These are phyloP conservation scores for Cutaneotrichosporon daszewskae DNA, from an alignment of 1,284 basidiomycete genomes.

Conservation along the genomic window DNA sequence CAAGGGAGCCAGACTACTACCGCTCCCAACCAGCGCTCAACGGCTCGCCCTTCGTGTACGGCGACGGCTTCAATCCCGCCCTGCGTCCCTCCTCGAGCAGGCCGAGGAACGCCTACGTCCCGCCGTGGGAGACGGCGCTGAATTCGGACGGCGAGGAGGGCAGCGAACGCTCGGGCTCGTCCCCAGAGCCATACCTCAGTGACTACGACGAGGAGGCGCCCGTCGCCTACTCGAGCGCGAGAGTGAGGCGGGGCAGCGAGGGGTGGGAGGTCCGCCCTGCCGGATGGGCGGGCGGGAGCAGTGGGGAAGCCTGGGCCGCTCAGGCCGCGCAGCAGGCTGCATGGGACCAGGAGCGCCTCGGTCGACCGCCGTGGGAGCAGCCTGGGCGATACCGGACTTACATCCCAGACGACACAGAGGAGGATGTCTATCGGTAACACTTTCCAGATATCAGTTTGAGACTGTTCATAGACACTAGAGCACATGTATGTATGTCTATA, in stretches of 20 bases:
- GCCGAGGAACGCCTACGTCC: slow-evolving; percentile 39
- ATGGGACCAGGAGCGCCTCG: not conserved
- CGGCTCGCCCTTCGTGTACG: slow-evolving; percentile 75
- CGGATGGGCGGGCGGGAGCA: too few species aligned
- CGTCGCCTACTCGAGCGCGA: slow-evolving; percentile 12
- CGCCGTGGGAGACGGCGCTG: slow-evolving; percentile 13
- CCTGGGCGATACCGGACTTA: slow-evolving; percentile 17
- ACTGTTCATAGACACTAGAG: slow-evolving; percentile 4
- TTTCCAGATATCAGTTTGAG: too few species aligned
- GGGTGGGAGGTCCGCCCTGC: slow-evolving; percentile 61
- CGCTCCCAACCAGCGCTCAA: slow-evolving; percentile 44
- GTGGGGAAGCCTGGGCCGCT: not conserved
- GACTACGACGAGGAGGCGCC: slow-evolving; percentile 42
- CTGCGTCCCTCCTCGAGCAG: slow-evolving; percentile 54
- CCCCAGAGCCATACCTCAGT: slow-evolving; percentile 41
- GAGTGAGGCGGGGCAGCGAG: slow-evolving; percentile 65
- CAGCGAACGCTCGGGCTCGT: slow-evolving; percentile 25
- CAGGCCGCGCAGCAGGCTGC: not conserved
- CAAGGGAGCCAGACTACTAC: slow-evolving; percentile 50
- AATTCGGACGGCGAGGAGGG: slow-evolving; percentile 52
- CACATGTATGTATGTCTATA: not conserved
- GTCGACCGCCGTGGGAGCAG: slow-evolving; percentile 14
- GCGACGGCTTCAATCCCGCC: slow-evolving; percentile 64
- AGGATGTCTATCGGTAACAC: too few species aligned
- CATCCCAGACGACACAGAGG: too few species aligned